A percentile compares a stretch with the other conserved stretches of the same genome.
phyloP scores from a whole-genome alignment of 345 rosid genomes.

The Sisymbrium irio region DNA sequence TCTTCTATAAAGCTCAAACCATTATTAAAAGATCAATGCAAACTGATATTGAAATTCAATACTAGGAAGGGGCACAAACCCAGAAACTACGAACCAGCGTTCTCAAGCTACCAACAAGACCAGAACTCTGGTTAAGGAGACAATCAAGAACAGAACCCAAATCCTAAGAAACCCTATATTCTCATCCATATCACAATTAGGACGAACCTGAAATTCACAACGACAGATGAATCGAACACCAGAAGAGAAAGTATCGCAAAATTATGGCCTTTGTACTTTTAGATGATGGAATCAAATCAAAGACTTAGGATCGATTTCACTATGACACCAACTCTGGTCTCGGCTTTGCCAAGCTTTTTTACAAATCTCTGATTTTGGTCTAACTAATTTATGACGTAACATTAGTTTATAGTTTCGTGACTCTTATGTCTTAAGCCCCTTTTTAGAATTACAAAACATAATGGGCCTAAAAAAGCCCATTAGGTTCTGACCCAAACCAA shows the following conservation, averaged over 20 bases:
- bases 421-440: too few species aligned
- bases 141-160: background rate
- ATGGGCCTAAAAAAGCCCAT: constrained; percentile 6
- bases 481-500: background rate
- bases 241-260: background rate
- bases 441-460: too few species aligned
- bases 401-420: background rate
- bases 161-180: background rate
- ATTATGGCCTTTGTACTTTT: background rate
- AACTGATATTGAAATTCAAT: background rate
- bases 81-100: background rate
- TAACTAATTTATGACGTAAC: background rate
- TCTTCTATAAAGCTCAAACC: background rate
- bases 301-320: background rate
- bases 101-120: background rate
- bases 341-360: background rate
- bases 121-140: background rate
- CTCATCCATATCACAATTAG: background rate
- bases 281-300: background rate
- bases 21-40: background rate
- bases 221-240: background rate
- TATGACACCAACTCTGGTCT: background rate
- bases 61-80: background rate
- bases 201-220: constrained; percentile 26
- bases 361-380: background rate